Percentiles rank a stretch among this genome's conserved stretches.
These are phyloP conservation scores for Fomitiporia mediterranea DNA, from an alignment of 1,284 basidiomycete genomes.

Conservation along the genomic window DNA sequence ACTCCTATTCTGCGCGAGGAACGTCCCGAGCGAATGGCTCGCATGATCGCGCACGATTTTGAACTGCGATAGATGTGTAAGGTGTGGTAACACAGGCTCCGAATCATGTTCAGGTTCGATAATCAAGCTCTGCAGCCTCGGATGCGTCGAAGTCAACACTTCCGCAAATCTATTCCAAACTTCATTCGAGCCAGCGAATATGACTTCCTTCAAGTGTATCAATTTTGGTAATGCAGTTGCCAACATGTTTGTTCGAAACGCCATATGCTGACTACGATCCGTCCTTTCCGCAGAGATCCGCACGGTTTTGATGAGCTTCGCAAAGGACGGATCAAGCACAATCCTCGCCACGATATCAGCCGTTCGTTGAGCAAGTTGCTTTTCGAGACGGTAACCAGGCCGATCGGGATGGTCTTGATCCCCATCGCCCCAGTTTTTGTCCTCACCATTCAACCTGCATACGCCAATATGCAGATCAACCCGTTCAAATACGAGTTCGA, in stretches of 20 bases:
- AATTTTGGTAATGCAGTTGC: constrained; percentile 63
- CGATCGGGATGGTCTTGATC: constrained; percentile 15
- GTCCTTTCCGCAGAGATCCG: constrained; percentile 50
- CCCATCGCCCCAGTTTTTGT: constrained; percentile 9
- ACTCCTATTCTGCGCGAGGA: constrained; percentile 50
- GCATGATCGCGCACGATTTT: constrained; percentile 43
- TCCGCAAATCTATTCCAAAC: constrained; percentile 48
- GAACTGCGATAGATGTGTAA: constrained; percentile 56
- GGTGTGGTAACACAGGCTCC: constrained; percentile 49
- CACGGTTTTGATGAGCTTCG: constrained; percentile 51
- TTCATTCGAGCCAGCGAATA: constrained; percentile 54
- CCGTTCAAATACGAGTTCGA: constrained; percentile 59
- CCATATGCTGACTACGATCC: constrained; percentile 45
- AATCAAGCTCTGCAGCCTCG: constrained; percentile 52
- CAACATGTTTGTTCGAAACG: constrained; percentile 66
- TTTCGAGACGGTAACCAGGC: constrained; percentile 31
- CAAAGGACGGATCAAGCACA: constrained; percentile 55
- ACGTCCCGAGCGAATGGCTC: constrained; percentile 35
- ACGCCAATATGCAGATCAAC: constrained; percentile 56
- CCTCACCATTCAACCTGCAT: constrained; percentile 19
- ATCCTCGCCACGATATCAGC: constrained; percentile 67
- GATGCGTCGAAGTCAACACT: constrained; percentile 46
- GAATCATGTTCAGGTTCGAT: constrained; percentile 28
- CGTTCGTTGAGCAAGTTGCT: constrained; percentile 56
- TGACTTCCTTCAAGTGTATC: constrained; percentile 50